Base-by-base conservation (phyloP, 2,329 filamentous ascomycete species). In the Fusarium hostae region DNA sequence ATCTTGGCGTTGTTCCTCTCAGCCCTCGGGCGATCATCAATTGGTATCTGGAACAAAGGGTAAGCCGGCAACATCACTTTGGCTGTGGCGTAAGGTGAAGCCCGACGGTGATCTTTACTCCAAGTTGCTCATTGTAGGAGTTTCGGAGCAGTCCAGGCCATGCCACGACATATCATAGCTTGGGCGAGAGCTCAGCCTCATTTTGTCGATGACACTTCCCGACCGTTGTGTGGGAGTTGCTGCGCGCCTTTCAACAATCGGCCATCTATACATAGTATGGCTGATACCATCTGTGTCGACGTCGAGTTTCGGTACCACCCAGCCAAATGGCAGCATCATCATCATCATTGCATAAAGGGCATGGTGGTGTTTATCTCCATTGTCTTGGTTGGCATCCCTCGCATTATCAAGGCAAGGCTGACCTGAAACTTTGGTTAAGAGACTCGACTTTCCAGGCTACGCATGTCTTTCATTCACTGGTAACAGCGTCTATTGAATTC, bases 111-210 rank as follows among this genome's bases (percentile, higher is more conserved):
- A 68, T 68, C 66, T 48, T 51, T 58, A 61, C 57, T 67, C 32
- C 22, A 67, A 26, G 47, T 28, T 62, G 57, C 51, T 48, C 45
- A 47, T 54, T 34, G 32, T 26, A 44, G 28, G 20, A 56, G 34
- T 57, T 39, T 63, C 28, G 26, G 54, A 56, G 26, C 44, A 58
- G 66, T 58, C 63, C 63, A 67, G 66, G 45, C 66, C 63, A 55
- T 68, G 57, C 60, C 60, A 69, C 55, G 37, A 43, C 51, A 65
- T 54, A 39, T 43, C 44, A 58, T 65, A 20, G 47, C 22, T 65
- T 57, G 55, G 28, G 32, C 43, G 32, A 50, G 45, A 57, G n/a
- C 35, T 62, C 40, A 52, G 57, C 51, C 50, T 62, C 44, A 28
- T 45, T 40, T 50, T 56, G 66, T 66, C 35, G 56, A 40, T 61